phyloP scores from a whole-genome alignment of 2,329 filamentous ascomycete genomes.

The Diplodia intermedia region DNA sequence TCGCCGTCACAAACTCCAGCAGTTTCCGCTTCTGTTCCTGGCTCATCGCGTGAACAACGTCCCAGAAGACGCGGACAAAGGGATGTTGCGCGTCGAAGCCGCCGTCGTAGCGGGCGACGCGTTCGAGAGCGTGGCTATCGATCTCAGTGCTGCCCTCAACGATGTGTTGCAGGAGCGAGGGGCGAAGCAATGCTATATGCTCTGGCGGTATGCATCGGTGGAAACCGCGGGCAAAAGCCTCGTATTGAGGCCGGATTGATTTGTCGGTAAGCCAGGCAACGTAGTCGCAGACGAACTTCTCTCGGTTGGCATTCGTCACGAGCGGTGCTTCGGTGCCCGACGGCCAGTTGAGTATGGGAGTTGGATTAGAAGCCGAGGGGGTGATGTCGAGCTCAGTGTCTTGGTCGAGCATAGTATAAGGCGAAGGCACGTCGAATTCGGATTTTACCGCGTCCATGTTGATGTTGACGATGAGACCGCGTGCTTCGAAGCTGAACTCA shows the following conservation, averaged over 20 bases:
- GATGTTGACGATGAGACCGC: slow-evolving; percentile 61
- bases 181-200: slow-evolving; percentile 61
- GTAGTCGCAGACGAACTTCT: slow-evolving; percentile 82
- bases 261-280: slow-evolving; percentile 81
- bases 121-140: slow-evolving; percentile 74
- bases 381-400: not conserved
- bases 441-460: slow-evolving; percentile 55
- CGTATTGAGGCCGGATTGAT: slow-evolving; percentile 77
- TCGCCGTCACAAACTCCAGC: slow-evolving; percentile 94
- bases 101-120: slow-evolving; percentile 75
- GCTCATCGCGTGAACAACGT: slow-evolving; percentile 71
- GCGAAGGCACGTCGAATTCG: slow-evolving; percentile 8
- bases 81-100: slow-evolving; percentile 75
- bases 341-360: slow-evolving; percentile 28
- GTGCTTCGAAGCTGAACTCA: slow-evolving; percentile 75
- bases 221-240: slow-evolving; percentile 84
- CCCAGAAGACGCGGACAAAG: slow-evolving; percentile 83
- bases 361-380: not conserved
- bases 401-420: not conserved
- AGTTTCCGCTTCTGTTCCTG: slow-evolving; percentile 75
- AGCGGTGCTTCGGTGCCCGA: slow-evolving; percentile 64
- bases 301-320: slow-evolving; percentile 82
- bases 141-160: slow-evolving; percentile 86
- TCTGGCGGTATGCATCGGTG: slow-evolving; percentile 73
- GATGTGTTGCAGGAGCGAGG: slow-evolving; percentile 70